Percentiles rank a stretch among this genome's conserved stretches.
phyloP scores from a whole-genome alignment of 306 rosid genomes.

The Gynostemma pentaphyllum region DNA sequence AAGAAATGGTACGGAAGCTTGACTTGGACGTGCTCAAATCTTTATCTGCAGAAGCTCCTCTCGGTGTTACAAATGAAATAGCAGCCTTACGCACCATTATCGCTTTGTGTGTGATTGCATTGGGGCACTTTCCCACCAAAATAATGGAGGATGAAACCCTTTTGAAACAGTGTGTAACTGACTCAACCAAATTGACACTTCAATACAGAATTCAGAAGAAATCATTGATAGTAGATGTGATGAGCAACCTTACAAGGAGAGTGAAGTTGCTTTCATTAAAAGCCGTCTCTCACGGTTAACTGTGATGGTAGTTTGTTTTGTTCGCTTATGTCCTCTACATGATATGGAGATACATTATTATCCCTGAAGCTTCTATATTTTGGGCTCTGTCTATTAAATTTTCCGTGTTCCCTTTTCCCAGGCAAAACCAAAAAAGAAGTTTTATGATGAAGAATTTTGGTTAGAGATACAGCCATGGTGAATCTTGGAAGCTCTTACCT shows the following conservation, averaged over 20 bases:
- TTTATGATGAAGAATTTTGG: not conserved
- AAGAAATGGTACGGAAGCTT: slow-evolving; percentile 36
- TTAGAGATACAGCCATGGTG: not conserved
- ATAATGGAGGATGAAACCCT: slow-evolving; percentile 73
- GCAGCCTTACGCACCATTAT: slow-evolving; percentile 61
- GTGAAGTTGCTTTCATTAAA: slow-evolving; percentile 58
- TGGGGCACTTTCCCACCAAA: slow-evolving; percentile 84
- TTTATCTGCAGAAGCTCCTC: slow-evolving; percentile 65
- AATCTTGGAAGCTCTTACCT: not conserved
- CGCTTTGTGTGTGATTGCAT: slow-evolving; percentile 74
- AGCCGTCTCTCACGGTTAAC: slow-evolving; percentile 28
- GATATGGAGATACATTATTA: not conserved
- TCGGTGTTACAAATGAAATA: slow-evolving; percentile 60
- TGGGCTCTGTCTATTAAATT: not conserved
- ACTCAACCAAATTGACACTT: slow-evolving; percentile 56
- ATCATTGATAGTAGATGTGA: slow-evolving; percentile 50
- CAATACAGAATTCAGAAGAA: slow-evolving; percentile 84
- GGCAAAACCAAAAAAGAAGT: not conserved
- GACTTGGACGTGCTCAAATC: slow-evolving; percentile 56
- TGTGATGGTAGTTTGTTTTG: not conserved
- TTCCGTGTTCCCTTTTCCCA: not conserved
- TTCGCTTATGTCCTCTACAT: too few relatives aligned
- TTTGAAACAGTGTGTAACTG: slow-evolving; percentile 42
- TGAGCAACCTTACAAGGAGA: slow-evolving; percentile 67
- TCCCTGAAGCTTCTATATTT: not conserved